Evolutionary conservation across 768 basidiomycete species (phyloP).

Genomic region (Rhizopogon roseolus): DNA sequence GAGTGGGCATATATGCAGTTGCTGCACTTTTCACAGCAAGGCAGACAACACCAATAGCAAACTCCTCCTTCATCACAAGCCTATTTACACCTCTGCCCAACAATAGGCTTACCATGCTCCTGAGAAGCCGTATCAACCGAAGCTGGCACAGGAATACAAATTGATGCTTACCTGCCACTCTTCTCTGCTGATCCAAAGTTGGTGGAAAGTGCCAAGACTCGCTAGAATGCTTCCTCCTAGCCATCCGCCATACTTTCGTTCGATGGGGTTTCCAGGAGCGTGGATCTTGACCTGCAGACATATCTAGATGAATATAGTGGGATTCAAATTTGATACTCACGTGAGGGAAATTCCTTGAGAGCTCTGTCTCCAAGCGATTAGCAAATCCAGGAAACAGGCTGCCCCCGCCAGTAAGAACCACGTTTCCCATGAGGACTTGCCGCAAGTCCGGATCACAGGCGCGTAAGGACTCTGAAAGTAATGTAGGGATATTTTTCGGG

Average conservation of each 20-base stretch:
- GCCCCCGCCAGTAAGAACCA: constrained; percentile 95
- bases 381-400: constrained; percentile 81
- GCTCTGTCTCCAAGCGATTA: constrained; percentile 77
- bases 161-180: constrained; percentile 74
- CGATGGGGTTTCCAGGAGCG: constrained; percentile 85
- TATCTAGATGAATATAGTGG: constrained; percentile 5
- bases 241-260: constrained; percentile 92
- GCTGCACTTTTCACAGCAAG: neutral
- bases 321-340: constrained; percentile 39
- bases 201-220: constrained; percentile 96
- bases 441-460: constrained; percentile 91
- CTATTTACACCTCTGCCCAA: constrained; percentile 83
- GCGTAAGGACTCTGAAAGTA: constrained; percentile 75
- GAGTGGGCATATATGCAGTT: neutral
- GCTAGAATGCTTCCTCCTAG: constrained; percentile 93
- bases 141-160: constrained; percentile 1
- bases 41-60: neutral
- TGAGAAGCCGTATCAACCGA: constrained; percentile 19
- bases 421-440: constrained; percentile 84
- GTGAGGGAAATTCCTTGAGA: constrained; percentile 70
- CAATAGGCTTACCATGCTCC: constrained; percentile 82
- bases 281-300: constrained; percentile 79
- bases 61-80: neutral
- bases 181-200: constrained; percentile 90
- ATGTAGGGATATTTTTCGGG: constrained; percentile 69